phyloP scores from a whole-genome alignment of 768 basidiomycete species.

The Leccinum variicolor region DNA sequence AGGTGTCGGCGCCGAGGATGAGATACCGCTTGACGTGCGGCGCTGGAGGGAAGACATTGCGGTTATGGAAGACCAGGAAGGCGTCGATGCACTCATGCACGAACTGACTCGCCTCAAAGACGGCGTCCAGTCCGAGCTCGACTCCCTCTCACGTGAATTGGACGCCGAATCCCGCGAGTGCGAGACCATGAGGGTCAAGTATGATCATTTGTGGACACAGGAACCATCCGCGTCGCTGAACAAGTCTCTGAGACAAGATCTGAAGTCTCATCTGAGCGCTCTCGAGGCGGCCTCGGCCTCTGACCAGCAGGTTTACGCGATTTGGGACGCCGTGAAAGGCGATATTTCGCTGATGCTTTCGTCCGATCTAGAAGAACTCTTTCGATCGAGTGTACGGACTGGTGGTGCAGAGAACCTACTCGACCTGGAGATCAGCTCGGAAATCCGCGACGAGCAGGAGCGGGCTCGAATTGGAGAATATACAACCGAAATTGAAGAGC shows the following conservation, averaged over 20 bases:
- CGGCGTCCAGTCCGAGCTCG: constrained; percentile 56
- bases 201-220: constrained; percentile 85
- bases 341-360: constrained; percentile 66
- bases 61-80: constrained; percentile 63
- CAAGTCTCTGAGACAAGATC: constrained; percentile 67
- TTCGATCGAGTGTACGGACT: constrained; percentile 47
- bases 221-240: constrained; percentile 73
- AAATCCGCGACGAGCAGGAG: constrained; percentile 64
- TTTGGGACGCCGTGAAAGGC: constrained; percentile 68
- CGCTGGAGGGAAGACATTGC: constrained; percentile 74
- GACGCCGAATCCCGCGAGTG: constrained; percentile 88
- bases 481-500: constrained; percentile 75
- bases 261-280: constrained; percentile 70
- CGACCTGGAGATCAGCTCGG: constrained; percentile 70
- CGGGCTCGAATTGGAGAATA: constrained; percentile 60
- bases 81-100: constrained; percentile 59
- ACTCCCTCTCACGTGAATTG: constrained; percentile 59
- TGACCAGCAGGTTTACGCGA: constrained; percentile 66
- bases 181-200: constrained; percentile 84
- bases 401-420: constrained; percentile 46
- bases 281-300: constrained; percentile 76
- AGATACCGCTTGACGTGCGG: constrained; percentile 67
- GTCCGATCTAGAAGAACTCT: constrained; percentile 59
- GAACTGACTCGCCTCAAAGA: constrained; percentile 60
- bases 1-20: constrained; percentile 56